Base-by-base conservation (phyloP, 192 early-diverging fungal species). In the Coemansia sp. region DNA sequence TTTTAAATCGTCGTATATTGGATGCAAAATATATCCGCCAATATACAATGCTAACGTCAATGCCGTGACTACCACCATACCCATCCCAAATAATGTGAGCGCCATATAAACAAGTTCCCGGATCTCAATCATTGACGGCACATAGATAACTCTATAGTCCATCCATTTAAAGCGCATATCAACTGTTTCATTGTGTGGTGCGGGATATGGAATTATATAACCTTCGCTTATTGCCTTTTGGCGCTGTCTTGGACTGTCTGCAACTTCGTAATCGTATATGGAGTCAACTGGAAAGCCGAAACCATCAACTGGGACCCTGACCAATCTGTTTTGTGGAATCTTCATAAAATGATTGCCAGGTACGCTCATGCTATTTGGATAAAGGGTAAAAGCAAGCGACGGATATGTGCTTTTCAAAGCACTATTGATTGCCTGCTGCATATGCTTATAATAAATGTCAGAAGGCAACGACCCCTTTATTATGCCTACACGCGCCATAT, bases 251-350 rank as follows among this genome's bases (percentile, higher is more conserved):
- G 54, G 54, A 38, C 14, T n/a, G 9, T 64, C 62, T 1, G 62
- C 62, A n/a, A 54, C 16, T 22, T 64, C 62, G 32, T 64, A 64
- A 30, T 64, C 62, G 28, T 64, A 18, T 23, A 56, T 47, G 2
- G 54, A 28, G 25, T 64, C 54, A 10, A 30, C 8, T 5, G 62
- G 62, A 8, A 31, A 2, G 2, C 62, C 62, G 14, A 23, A 9
- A 16, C 49, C 54, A 27, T 64, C 28, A 6, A 64, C 41, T 6
- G 41, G 41, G 18, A 64, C 30, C 2, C 14, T 5, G 1, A n/a
- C n/a, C 23, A 21, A n/a, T 41, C 62, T 53, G 4, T 16, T 30
- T 5, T 48, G 5, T 14, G 5, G 41, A 6, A 49, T 30, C 4
- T 49, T 18, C 23, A 24, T 4, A 48, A n/a, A 30, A 5, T 22